Base-by-base conservation (phyloP, 1,284 basidiomycete species). In the Crucibulum cyathiforme region DNA sequence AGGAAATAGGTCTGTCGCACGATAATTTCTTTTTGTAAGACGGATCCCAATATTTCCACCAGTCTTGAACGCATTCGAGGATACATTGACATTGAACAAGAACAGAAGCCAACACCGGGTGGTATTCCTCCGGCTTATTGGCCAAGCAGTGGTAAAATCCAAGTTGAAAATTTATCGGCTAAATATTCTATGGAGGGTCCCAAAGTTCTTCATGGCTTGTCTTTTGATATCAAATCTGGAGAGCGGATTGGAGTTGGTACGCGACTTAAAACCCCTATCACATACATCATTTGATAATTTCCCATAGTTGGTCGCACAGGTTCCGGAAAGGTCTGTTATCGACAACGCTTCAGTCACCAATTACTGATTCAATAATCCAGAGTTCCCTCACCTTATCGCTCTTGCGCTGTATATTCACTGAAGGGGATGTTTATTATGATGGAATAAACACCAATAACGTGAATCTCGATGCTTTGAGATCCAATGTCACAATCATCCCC, bases 51-150 rank as follows among this genome's bases (percentile, higher is more conserved):
- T 19, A 8, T n/a, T 19, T n/a, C 19, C 48, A 5, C 58, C 59
- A 89, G 88, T 69, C 78, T 94, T 61, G 92, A 94, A 71, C 85
- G 93, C 36, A 88, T 94, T 56, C 84, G 90, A 67, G 84, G 85
- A 35, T 94, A 93, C 69, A 72, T 92, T 49, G 73, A 79, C 12
- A 90, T 92, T 58, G 90, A 91, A 57, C 90, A 92, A 69, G 92
- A 94, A 69, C 84, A 85, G 1, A 77, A 80, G 56, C 68, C 82
- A 1, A 80, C 80, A 0, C 70, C 77, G 31, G 68, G 72, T 12
- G 85, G 86, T 7, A 75, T 81, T 47, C 91, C 92, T 36, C 90
- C 92, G 3, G 92, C 92, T 0, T 86, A 90, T 60, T 94, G 92
- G 92, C 92, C 92, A 0, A 82, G 88, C 0, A 90, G 86, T 43